A percentile compares a stretch with the other conserved stretches of the same genome.
These are phyloP conservation scores for Chalaropsis ovoidea DNA, from an alignment of 2,329 filamentous ascomycete species.

Conservation along the genomic window DNA sequence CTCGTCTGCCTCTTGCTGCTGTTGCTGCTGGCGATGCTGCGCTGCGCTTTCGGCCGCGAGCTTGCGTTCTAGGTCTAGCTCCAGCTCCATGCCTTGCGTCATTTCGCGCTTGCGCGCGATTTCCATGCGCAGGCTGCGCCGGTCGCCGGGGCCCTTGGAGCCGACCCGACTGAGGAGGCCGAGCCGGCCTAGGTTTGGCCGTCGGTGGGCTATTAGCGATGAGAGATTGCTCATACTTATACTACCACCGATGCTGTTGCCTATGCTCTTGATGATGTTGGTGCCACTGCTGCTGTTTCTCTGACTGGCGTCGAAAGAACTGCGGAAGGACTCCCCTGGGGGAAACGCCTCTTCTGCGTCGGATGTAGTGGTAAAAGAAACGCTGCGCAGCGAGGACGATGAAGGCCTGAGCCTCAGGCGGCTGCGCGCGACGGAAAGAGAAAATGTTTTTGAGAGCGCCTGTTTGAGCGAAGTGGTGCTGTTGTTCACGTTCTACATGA, in stretches of 20 bases:
- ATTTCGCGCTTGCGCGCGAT: conserved; percentile 20
- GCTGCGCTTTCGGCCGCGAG: conserved; percentile 21
- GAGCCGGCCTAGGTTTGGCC: neutral
- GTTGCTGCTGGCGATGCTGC: neutral
- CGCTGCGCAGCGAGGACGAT: conserved; percentile 7
- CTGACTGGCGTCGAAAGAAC: neutral
- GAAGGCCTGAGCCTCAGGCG: neutral
- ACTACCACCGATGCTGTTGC: neutral
- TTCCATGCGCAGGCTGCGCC: conserved; percentile 21
- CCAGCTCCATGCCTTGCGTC: conserved; percentile 13
- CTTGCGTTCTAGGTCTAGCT: conserved; percentile 18
- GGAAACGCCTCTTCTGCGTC: neutral
- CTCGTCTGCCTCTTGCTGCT: neutral
- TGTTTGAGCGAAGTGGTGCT: conserved; percentile 18
- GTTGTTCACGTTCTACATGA: conserved; percentile 25
- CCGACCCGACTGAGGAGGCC: neutral
- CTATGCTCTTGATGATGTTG: conserved; percentile 2
- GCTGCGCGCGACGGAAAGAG: conserved; percentile 4
- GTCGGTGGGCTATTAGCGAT: neutral
- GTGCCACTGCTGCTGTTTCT: neutral
- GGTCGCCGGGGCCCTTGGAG: conserved; percentile 8
- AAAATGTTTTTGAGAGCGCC: conserved; percentile 14
- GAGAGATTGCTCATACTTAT: conserved; percentile 1
- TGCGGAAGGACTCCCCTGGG: neutral
- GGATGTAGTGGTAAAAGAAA: neutral